These are phyloP conservation scores for Globisporangium apiculatum DNA, from an alignment of 352 stramenopile genomes.

Conservation along the genomic window DNA sequence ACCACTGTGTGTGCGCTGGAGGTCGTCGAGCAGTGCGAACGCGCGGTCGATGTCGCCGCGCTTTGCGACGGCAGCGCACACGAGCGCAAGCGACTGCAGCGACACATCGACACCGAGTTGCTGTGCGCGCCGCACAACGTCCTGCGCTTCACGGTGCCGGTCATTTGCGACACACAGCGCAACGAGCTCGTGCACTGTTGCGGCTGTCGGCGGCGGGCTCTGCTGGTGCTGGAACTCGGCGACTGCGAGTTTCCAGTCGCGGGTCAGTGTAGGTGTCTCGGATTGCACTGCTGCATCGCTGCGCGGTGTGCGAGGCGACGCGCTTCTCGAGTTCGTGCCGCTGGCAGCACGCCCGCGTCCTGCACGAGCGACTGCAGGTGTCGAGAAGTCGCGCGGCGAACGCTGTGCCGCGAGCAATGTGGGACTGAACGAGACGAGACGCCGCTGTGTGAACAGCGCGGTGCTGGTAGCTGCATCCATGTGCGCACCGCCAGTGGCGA, in stretches of 20 bases:
- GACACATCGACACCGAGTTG: constrained; percentile 27
- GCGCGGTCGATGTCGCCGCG: constrained; percentile 43
- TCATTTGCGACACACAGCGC: constrained; percentile 32
- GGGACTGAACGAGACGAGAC: constrained; percentile 1
- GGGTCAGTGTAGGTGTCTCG: background rate
- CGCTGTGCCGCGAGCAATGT: background rate
- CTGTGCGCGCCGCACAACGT: constrained; percentile 29
- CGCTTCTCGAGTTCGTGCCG: background rate
- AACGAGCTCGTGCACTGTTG: constrained; percentile 21
- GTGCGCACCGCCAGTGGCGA: background rate
- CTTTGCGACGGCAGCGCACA: constrained; percentile 37
- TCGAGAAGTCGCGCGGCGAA: background rate
- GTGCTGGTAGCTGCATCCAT: background rate
- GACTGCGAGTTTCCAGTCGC: constrained; percentile 41
- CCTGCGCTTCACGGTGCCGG: constrained; percentile 45
- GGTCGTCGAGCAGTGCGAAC: constrained; percentile 27
- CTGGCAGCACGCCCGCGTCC: background rate
- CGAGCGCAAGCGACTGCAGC: constrained; percentile 30
- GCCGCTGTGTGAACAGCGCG: background rate
- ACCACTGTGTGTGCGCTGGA: constrained; percentile 15
- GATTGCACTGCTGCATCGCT: background rate
- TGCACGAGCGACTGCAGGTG: background rate
- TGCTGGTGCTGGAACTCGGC: constrained; percentile 13
- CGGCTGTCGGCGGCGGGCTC: constrained; percentile 7
- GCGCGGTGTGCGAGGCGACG: background rate